Evolutionary conservation across 1,139 yeast genomes (phyloP), one percentile per base, ranked within the genome.

Genomic region (Debaryomyces singareniensis): DNA sequence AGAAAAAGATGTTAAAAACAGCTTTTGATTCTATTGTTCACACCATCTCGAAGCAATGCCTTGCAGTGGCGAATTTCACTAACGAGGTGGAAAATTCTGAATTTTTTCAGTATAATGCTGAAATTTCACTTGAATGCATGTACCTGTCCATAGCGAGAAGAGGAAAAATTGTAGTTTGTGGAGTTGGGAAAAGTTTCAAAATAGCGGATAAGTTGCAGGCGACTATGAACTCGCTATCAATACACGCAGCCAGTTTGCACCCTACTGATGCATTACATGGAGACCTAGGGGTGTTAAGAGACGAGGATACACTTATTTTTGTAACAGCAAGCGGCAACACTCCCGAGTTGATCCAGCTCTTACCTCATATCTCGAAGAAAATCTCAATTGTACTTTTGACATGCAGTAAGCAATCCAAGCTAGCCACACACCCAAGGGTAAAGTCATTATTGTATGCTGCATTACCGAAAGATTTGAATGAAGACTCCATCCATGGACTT

Each of bases 231-330:
- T 84, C 95, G 1, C 61, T 86, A 35, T 79, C 89, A 20, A 68
- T 86, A 33, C 78, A 75, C 31, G 67, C 95, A 0, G 71, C 77
- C 1, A 46, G 71, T 2, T 59, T 86, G 35, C 96, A 86, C 47
- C 95, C 96, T 0, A 62, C 84, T 2, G 96, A 86, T 39, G 96
- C 96, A 0, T 61, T 87, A 18, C 96, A 86, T 50, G 96, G 96
- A 4, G 96, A 86, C 51, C 64, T 86, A 43, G 96, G 96, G 1
- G 55, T 78, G 21, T 57, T 86, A 16, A 60, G 73, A 32, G 74
- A 75, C 20, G 56, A 65, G 21, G 95, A 85, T 52, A 68, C 78
- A 15, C 43, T 86, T 32, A 52, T 86, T 5, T 61, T 85, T 49
- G 72, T 86, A 24, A 77, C 91, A 0, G 83, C 91, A 2, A 78